Percentiles rank a stretch among this genome's conserved stretches.
Evolutionary conservation across 371 early-diverging fungal genomes (phyloP).

Genomic region (Apophysomyces ossiformis): DNA sequence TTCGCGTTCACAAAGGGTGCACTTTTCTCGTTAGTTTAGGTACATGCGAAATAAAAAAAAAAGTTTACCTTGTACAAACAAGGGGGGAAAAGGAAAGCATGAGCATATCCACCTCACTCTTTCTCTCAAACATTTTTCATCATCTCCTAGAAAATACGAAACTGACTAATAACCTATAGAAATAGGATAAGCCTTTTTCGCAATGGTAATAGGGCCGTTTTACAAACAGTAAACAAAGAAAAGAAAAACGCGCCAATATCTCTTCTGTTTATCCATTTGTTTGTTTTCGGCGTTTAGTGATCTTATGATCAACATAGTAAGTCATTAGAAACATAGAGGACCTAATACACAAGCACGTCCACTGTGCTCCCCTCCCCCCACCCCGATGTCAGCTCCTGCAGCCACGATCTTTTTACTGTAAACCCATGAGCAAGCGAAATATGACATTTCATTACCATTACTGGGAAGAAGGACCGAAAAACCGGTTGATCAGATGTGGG

Average conservation of each 20-base stretch:
- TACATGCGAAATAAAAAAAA: background rate
- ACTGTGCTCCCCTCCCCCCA: background rate
- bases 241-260: too few relatives aligned
- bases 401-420: conserved; percentile 9
- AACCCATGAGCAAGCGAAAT: background rate
- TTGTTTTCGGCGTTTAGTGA: too few relatives aligned
- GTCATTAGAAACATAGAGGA: too few relatives aligned
- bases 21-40: background rate
- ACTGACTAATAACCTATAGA: too few relatives aligned
- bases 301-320: too few relatives aligned
- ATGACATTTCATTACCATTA: conserved; percentile 1
- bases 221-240: too few relatives aligned
- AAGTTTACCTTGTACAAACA: background rate
- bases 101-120: background rate
- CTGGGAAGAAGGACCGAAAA: conserved; percentile 3
- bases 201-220: too few relatives aligned
- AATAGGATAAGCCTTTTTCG: too few relatives aligned
- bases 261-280: too few relatives aligned
- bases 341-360: too few relatives aligned
- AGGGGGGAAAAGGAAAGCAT: background rate
- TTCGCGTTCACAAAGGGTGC: background rate
- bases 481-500: conserved; percentile 2
- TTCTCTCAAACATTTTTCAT: background rate
- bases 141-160: background rate
- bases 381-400: background rate